phyloP scores from a whole-genome alignment of 768 basidiomycete species.

The Leccinum longicurvipes region DNA sequence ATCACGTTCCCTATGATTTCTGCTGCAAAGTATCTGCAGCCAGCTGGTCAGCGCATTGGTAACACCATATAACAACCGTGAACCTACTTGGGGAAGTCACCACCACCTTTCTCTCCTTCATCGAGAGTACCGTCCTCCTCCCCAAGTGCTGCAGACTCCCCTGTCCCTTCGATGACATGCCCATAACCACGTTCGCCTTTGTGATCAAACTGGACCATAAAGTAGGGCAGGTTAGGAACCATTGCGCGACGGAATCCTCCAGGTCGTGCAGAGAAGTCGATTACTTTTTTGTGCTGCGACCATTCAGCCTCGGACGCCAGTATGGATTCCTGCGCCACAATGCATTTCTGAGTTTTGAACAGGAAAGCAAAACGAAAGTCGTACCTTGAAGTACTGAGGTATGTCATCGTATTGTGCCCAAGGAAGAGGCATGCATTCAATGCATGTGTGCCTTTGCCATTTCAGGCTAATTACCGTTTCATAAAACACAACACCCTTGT shows the following conservation, averaged over 20 bases:
- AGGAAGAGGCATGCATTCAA: conserved; percentile 91
- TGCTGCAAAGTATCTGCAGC: conserved; percentile 80
- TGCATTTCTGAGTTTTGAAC: conserved; percentile 7
- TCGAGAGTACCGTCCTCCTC: conserved; percentile 65
- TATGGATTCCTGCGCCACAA: conserved; percentile 74
- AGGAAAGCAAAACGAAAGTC: not conserved
- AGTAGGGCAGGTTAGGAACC: conserved; percentile 97
- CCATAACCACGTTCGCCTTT: conserved; percentile 98
- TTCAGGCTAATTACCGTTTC: conserved; percentile 89
- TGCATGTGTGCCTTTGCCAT: conserved; percentile 86
- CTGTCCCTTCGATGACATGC: conserved; percentile 93
- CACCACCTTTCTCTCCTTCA: conserved; percentile 87
- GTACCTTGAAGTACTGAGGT: conserved; percentile 90
- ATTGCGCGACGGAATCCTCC: conserved; percentile 94
- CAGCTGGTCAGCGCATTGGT: conserved; percentile 4
- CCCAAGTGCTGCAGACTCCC: conserved; percentile 56
- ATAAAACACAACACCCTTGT: conserved; percentile 93
- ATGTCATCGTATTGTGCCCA: conserved; percentile 84
- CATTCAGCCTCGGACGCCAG: conserved; percentile 91
- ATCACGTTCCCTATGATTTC: conserved; percentile 94
- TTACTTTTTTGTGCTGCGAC: conserved; percentile 97
- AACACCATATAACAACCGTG: not conserved
- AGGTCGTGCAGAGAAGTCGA: conserved; percentile 85
- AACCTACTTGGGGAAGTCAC: conserved; percentile 82
- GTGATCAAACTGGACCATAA: conserved; percentile 98